Conservation (phyloP, 2,329 filamentous ascomycete genomes). For the Neofusicoccum parvum region DNA sequence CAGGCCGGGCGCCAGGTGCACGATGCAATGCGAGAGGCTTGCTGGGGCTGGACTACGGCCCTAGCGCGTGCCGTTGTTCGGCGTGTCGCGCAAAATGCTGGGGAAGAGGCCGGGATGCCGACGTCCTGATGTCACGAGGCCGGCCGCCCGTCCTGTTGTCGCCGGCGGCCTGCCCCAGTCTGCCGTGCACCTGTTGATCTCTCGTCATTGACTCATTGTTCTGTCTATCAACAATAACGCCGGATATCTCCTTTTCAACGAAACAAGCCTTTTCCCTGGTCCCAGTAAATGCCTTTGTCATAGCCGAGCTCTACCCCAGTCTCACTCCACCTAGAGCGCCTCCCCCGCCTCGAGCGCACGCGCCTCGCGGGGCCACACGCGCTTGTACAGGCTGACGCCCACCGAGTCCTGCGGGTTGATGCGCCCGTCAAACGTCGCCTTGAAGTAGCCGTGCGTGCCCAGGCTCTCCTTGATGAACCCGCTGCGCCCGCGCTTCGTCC, state of each 20-base stretch:
- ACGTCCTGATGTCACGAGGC: constrained; percentile 19
- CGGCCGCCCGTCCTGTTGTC: background rate
- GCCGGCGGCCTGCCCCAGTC: no score
- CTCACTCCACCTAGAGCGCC: background rate
- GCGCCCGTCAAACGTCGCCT: constrained; percentile 93
- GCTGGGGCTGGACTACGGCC: background rate
- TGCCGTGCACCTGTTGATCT: background rate
- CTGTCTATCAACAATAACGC: constrained; percentile 1
- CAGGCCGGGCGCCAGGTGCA: no score
- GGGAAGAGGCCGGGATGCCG: background rate
- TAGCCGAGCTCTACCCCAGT: background rate
- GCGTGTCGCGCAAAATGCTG: background rate
- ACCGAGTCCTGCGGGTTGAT: constrained; percentile 96
- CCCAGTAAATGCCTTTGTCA: background rate
- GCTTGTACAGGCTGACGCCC: constrained; percentile 70
- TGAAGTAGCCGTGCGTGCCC: constrained; percentile 99
- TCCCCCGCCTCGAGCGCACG: constrained; percentile 40
- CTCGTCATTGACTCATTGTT: constrained; percentile 8
- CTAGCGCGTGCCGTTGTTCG: background rate
- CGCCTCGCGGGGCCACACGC: constrained; percentile 68
- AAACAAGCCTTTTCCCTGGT: background rate
- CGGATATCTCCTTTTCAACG: constrained; percentile 11
- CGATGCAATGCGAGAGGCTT: background rate
- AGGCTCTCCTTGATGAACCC: constrained; percentile 93
- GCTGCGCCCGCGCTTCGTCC: constrained; percentile 85